Evolutionary conservation across 2,329 filamentous ascomycete species (phyloP), one percentile per base, ranked within the genome.

Genomic region (Colletotrichum sp.): DNA sequence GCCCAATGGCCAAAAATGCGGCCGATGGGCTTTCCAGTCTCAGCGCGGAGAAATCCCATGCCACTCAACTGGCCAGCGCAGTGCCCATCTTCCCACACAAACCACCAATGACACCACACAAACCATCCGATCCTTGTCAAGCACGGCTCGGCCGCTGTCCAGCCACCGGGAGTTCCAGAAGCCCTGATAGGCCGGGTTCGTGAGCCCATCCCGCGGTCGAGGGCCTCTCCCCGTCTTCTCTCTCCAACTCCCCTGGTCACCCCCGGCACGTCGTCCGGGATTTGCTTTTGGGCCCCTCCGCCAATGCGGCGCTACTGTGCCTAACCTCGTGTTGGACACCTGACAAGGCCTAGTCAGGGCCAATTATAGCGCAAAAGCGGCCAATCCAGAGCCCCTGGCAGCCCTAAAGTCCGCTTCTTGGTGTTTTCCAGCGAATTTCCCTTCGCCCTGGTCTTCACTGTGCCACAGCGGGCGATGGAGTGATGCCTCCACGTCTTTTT

Each of bases 251-350:
- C 60, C 24, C 48, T 43, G 57, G n/a, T 43, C 1, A 8, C 36
- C 32, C 57, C 38, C 38, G 64, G 32, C 34, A 75, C 21, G 6
- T 34, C 26, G 60, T 21, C 72, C 64, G 58, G 73, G 70, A 63
- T 75, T 64, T 73, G 60, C 38, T 60, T 64, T 67, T 63, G 32
- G 34, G 43, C 64, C 61, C 73, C 55, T 48, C 72, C 43, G 70
- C 70, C 70, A 75, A 73, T 74, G 70, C 70, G 57, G 57, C 70
- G 70, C 74, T 76, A 76, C 74, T 76, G 70, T 76, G 58, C 58
- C 70, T 30, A 36, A 74, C 64, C 74, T 76, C 74, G 74, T 76
- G 74, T 76, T 76, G 74, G 21, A 38, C 21, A 73, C 34, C 70
- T 26, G 69, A 63, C 30, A 21, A 43, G 38, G 38, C 63, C 63